Evolutionary conservation across 1,284 basidiomycete species (phyloP).

Genomic region (Tylopilus sp.): DNA sequence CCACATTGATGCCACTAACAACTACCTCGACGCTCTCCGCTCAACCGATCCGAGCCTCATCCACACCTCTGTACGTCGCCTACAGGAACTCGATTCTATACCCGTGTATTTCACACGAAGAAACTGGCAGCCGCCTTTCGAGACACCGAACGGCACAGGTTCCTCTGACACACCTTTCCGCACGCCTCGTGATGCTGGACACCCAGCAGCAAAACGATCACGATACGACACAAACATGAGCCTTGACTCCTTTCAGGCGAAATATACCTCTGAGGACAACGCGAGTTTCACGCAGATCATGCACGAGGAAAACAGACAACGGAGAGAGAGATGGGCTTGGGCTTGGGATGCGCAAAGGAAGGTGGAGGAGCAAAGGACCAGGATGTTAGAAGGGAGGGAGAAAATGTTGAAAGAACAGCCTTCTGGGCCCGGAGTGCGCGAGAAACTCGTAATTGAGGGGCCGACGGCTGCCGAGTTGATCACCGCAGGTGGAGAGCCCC

Average conservation of each 20-base stretch:
- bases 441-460: constrained; percentile 61
- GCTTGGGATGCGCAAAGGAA: constrained; percentile 86
- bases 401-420: constrained; percentile 66
- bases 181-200: constrained; percentile 36
- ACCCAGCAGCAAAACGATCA: constrained; percentile 49
- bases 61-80: constrained; percentile 65
- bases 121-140: constrained; percentile 51
- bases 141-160: constrained; percentile 61
- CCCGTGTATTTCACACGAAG: constrained; percentile 39
- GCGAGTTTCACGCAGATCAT: constrained; percentile 89
- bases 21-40: constrained; percentile 75
- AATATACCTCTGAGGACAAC: constrained; percentile 94
- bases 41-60: constrained; percentile 72
- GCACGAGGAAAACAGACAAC: constrained; percentile 78
- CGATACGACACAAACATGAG: constrained; percentile 60
- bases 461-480: constrained; percentile 54
- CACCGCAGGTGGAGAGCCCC: constrained; percentile 37
- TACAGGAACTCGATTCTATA: constrained; percentile 61
- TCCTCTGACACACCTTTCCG: constrained; percentile 66
- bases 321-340: constrained; percentile 81
- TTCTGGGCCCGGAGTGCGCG: constrained; percentile 58
- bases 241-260: constrained; percentile 83
- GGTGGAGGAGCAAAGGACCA: constrained; percentile 63
- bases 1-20: constrained; percentile 83
- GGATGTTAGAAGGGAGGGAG: constrained; percentile 61